A percentile compares a stretch with the other conserved stretches of the same genome.
phyloP scores from a whole-genome alignment of 768 basidiomycete genomes.

The Amanita rimosa region DNA sequence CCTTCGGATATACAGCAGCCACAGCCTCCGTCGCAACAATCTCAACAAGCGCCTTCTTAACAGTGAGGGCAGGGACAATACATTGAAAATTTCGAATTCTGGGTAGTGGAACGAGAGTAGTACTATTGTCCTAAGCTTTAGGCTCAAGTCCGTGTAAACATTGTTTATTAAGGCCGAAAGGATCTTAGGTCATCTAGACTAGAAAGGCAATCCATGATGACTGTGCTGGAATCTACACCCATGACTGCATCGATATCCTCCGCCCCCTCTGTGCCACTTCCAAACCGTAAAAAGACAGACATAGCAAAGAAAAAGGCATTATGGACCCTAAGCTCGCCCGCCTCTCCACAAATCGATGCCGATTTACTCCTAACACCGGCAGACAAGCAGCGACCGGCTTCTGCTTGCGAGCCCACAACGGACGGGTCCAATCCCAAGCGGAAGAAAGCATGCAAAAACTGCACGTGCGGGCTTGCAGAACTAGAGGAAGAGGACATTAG shows the following conservation, averaged over 20 bases:
- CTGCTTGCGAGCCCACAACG: conserved; percentile 60
- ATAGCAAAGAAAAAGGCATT: conserved; percentile 78
- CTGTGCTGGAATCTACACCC: neutral
- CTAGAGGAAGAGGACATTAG: conserved; percentile 73
- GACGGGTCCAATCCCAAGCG: conserved; percentile 37
- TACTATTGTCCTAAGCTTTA: neutral
- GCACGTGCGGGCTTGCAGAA: conserved; percentile 94
- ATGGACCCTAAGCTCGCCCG: conserved; percentile 69
- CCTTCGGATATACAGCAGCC: conserved; percentile 29
- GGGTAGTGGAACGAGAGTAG: neutral
- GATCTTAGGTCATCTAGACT: neutral
- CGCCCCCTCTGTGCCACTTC: conserved; percentile 37
- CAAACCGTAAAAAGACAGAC: conserved; percentile 42
- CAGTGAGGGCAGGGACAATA: neutral
- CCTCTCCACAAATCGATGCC: conserved; percentile 68
- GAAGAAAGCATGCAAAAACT: conserved; percentile 93
- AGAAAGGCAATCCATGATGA: neutral
- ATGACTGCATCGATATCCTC: conserved; percentile 9
- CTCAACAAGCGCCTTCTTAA: conserved; percentile 12
- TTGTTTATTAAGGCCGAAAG: neutral
- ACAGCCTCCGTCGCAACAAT: conserved; percentile 17
- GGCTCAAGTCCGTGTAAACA: too few species aligned
- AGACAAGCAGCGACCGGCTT: conserved; percentile 71
- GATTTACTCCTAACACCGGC: conserved; percentile 75
- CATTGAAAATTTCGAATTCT: neutral